These are phyloP conservation scores for Boletus patriciae DNA, from an alignment of 768 basidiomycete species.

Conservation along the genomic window DNA sequence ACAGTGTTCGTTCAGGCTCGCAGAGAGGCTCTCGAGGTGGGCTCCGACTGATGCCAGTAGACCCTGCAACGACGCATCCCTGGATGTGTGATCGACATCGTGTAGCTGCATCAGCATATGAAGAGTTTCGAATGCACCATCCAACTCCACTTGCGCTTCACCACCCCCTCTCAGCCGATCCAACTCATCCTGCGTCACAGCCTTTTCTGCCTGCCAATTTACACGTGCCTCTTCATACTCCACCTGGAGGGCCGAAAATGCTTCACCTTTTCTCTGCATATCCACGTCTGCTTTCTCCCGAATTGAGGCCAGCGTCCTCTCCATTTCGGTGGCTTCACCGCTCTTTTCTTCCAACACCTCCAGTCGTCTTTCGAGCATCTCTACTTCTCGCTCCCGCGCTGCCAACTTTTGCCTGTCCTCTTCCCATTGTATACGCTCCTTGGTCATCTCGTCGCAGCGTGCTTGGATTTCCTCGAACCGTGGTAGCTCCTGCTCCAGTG, in stretches of 20 bases:
- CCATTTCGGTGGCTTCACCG: slow-evolving; percentile 43
- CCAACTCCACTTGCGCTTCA: slow-evolving; percentile 49
- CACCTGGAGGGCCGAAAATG: slow-evolving; percentile 38
- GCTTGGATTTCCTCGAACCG: slow-evolving; percentile 48
- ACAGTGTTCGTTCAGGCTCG: slow-evolving; percentile 43
- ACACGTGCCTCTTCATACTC: slow-evolving; percentile 47
- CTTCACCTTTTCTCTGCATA: slow-evolving; percentile 43
- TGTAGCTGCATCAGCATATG: slow-evolving; percentile 55
- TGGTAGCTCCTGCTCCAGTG: slow-evolving; percentile 55
- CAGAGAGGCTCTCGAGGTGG: slow-evolving; percentile 52
- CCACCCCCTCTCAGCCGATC: slow-evolving; percentile 42
- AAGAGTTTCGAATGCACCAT: slow-evolving; percentile 48
- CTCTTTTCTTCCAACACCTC: slow-evolving; percentile 44
- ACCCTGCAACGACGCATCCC: slow-evolving; percentile 50
- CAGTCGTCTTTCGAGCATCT: slow-evolving; percentile 43
- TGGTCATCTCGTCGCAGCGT: slow-evolving; percentile 47
- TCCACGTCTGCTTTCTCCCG: slow-evolving; percentile 36
- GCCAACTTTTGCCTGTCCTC: slow-evolving; percentile 43
- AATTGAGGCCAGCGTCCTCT: slow-evolving; percentile 38
- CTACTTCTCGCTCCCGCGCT: slow-evolving; percentile 37
- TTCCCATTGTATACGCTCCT: slow-evolving; percentile 53
- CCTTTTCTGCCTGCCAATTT: slow-evolving; percentile 52
- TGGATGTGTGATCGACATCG: slow-evolving; percentile 50
- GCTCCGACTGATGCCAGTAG: slow-evolving; percentile 48
- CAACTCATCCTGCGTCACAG: slow-evolving; percentile 51